Conservation (phyloP, 371 early-diverging fungal genomes). For the Mortierella sp. region DNA sequence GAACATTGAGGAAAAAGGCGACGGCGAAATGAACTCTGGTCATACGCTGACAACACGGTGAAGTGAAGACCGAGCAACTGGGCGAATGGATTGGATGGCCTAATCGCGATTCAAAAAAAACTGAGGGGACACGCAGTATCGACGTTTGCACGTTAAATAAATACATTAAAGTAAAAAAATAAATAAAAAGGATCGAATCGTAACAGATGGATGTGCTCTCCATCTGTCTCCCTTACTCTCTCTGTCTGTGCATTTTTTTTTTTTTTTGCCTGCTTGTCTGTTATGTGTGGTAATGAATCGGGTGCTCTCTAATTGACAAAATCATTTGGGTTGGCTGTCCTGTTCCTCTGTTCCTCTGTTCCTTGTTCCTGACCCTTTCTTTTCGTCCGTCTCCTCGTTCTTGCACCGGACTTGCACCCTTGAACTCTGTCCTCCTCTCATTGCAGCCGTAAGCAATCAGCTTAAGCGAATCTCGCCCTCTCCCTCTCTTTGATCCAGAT, state of each 20-base stretch:
- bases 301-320: not conserved
- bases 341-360: not conserved
- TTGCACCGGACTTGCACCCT: not conserved
- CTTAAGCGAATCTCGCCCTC: not conserved
- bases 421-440: not conserved
- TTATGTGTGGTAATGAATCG: not conserved
- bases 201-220: not conserved
- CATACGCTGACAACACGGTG: too few relatives aligned
- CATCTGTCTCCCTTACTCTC: not conserved
- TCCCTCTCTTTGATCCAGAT: not conserved
- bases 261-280: not conserved
- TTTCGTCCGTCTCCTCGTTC: not conserved
- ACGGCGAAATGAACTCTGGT: too few relatives aligned
- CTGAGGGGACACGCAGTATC: too few relatives aligned
- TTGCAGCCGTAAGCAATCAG: not conserved
- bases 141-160: too few relatives aligned
- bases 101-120: too few relatives aligned
- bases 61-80: too few relatives aligned
- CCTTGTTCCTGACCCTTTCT: not conserved
- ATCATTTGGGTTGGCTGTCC: not conserved
- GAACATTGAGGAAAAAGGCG: too few relatives aligned
- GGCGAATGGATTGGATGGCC: too few relatives aligned
- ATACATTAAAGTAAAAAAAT: not conserved
- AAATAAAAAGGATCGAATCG: not conserved
- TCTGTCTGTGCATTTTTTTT: slow-evolving; percentile 3